Evolutionary conservation across 352 stramenopile species (phyloP), one percentile per base, ranked within the genome.

Genomic region (Globisporangium abappressorium): DNA sequence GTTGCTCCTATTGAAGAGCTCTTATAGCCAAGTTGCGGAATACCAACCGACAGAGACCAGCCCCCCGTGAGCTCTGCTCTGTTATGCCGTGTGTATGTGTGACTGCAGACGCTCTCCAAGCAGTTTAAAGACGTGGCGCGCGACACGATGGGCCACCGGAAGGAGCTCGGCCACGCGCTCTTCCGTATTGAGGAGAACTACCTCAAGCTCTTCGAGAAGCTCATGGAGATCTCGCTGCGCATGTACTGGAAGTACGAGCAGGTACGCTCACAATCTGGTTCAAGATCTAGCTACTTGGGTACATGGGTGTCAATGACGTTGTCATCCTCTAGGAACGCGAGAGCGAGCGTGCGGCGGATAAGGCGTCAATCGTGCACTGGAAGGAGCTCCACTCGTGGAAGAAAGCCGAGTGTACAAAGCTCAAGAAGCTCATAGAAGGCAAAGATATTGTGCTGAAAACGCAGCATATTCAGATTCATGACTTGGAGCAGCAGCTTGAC

Each of bases 101-200:
- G 36, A 11, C 36, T 66, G 30, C 65, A 82, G 53, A 74, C 75
- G 3, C 66, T 93, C 12, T 91, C 85, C 0, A 75, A 77, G 12
- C 81, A 93, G 57, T 93, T 93, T 76, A 90, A 93, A 38, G 71
- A 77, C 8, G 69, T 88, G 15, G 85, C 85, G 0, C 80, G 82
- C 22, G 77, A 79, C 33, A 84, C 82, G 2, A 77, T 91, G 62
- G 82, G 82, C 0, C 85, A 93, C 30, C 81, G 85, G 4, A 86
- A 79, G 57, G 82, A 90, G 49, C 69, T 93, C 1, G 85, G 85
- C 0, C 82, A 90, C 49, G 66, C 79, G 15, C 68, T 93, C 11
- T 81, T 93, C 49, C 84, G 81, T 4, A 89, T 93, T 33, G 82
- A 93, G 71, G 81, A 89, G 57, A 90, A 70, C 57, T 93, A 93